Base-by-base conservation (phyloP, 768 basidiomycete species). In the Hirschioporus abietinus region DNA sequence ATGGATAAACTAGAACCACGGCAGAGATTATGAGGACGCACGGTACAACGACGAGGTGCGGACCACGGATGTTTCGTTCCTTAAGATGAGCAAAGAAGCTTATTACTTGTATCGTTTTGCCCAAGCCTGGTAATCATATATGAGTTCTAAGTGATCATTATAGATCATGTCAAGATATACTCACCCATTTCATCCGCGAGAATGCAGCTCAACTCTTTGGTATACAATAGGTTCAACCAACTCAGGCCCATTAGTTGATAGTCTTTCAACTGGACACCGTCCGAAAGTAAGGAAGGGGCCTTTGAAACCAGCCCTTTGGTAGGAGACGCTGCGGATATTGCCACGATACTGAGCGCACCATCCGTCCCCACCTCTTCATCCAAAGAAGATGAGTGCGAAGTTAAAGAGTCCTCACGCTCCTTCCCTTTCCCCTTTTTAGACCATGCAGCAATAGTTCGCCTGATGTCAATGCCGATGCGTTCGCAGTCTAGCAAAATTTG, bases 101-200 rank as follows among this genome's bases (percentile, higher is more conserved):
- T 75, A 99, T 99, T 65, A 99, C 97, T 79, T 99, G 97, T 52
- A 96, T 92, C 1, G 97, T 99, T 82, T 99, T 99, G 27, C 97
- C 97, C 69, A 99, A 88, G 73, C 96, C 96, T 97, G 65, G 6
- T 34, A 25, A 6, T 15, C 12, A 61, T 17, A 23, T 25, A 3
- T 24, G 9, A 62, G 24, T 57, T n/a, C 63, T 18, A 61, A 30
- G 34, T 30, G 34, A 26, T 30, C 63, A 64, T 58, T 63, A 61
- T 27, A 65, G 8, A 30, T 8, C 64, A 23, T 67, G 35, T 35
- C 20, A 65, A 25, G 72, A 34, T 70, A 17, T 65, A 83, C 86
- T 71, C 77, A 93, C 96, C 96, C 97, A 99, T 99, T 77, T 99
- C 97, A 76, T 99, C 97, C 1, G 97, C 97, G 58, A 99, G 84